phyloP scores from a whole-genome alignment of 768 basidiomycete genomes.

The Leccinum pellstonianum region DNA sequence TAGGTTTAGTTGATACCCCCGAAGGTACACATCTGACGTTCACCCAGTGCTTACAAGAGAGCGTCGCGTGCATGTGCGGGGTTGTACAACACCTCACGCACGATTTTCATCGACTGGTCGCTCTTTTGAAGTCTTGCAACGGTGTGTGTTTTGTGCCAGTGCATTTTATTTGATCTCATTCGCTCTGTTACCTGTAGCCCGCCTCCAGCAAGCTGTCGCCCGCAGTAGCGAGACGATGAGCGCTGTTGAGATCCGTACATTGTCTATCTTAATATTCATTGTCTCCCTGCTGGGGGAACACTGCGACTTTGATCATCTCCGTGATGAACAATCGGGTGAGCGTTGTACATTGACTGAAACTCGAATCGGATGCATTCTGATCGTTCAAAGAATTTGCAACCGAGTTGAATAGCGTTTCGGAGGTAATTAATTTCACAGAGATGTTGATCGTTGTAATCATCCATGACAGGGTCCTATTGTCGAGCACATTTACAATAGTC shows the following conservation, averaged over 20 bases:
- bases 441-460: slow-evolving; percentile 3
- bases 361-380: neutral
- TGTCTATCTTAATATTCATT: slow-evolving; percentile 79
- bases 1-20: slow-evolving; percentile 31
- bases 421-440: slow-evolving; percentile 35
- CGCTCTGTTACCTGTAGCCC: slow-evolving; percentile 38
- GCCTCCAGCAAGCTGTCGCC: slow-evolving; percentile 57
- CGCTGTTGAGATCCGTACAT: slow-evolving; percentile 48
- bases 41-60: slow-evolving; percentile 79
- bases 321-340: slow-evolving; percentile 60
- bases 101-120: slow-evolving; percentile 75
- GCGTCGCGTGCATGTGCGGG: slow-evolving; percentile 87
- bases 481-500: slow-evolving; percentile 76
- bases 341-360: slow-evolving; percentile 1
- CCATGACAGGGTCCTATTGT: slow-evolving; percentile 59
- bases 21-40: neutral
- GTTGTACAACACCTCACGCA: slow-evolving; percentile 84
- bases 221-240: slow-evolving; percentile 42
- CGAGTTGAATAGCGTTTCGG: slow-evolving; percentile 58
- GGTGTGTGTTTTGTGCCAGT: slow-evolving; percentile 37
- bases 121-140: slow-evolving; percentile 83
- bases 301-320: slow-evolving; percentile 81
- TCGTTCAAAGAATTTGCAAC: slow-evolving; percentile 45
- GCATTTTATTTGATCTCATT: slow-evolving; percentile 6
- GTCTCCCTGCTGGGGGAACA: slow-evolving; percentile 84